Evolutionary conservation across 2,329 filamentous ascomycete genomes (phyloP).

Genomic region (Salinomyces thailandicus): DNA sequence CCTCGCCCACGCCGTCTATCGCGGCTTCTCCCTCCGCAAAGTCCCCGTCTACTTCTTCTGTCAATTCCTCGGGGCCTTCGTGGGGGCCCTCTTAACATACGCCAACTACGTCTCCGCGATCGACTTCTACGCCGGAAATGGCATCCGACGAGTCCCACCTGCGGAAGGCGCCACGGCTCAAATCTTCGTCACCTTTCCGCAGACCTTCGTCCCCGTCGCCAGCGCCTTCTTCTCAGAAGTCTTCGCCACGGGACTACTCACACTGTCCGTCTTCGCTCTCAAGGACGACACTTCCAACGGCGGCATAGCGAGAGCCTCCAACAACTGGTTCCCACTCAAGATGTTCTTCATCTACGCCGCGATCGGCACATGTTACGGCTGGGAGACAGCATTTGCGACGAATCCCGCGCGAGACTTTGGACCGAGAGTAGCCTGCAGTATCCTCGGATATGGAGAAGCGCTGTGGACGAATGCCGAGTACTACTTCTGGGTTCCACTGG

Average conservation of each 20-base stretch:
- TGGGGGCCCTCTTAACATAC: constrained; percentile 39
- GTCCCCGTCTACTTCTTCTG: constrained; percentile 58
- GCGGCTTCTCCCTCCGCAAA: constrained; percentile 57
- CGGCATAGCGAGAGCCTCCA: constrained; percentile 16
- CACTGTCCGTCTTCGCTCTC: constrained; percentile 61
- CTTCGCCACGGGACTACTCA: constrained; percentile 53
- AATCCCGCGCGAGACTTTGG: constrained; percentile 63
- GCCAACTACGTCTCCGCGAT: constrained; percentile 49
- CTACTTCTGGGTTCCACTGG: constrained; percentile 53
- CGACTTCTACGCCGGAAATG: constrained; percentile 46
- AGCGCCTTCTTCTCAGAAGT: constrained; percentile 65
- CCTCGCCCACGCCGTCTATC: constrained; percentile 57
- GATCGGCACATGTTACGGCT: constrained; percentile 57
- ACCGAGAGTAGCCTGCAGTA: constrained; percentile 55
- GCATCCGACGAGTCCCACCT: constrained; percentile 43
- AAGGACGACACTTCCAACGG: constrained; percentile 42
- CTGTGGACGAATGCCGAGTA: constrained; percentile 55
- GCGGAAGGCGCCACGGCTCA: constrained; percentile 49
- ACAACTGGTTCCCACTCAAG: constrained; percentile 45
- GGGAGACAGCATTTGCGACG: constrained; percentile 58
- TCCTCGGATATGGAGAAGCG: constrained; percentile 54
- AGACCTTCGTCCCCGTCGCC: constrained; percentile 50
- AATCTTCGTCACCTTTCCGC: constrained; percentile 61
- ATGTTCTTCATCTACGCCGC: constrained; percentile 59
- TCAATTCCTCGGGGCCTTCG: constrained; percentile 58